phyloP scores from a whole-genome alignment of 2,329 filamentous ascomycete genomes.

The Xylaria polymorpha region DNA sequence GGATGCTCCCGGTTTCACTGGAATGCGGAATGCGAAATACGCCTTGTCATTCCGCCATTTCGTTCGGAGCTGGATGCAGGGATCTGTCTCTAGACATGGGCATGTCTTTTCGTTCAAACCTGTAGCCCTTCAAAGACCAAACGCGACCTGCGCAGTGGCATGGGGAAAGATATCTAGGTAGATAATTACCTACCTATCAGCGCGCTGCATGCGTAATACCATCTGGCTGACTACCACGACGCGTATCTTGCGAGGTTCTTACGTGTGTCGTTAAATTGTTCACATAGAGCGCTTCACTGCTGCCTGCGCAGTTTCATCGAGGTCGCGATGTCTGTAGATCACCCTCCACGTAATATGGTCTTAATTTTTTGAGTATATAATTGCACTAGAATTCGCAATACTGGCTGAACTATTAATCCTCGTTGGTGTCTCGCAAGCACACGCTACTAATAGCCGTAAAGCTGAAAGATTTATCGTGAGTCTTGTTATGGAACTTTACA shows the following conservation, averaged over 20 bases:
- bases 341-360: neutral
- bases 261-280: slow-evolving; percentile 1
- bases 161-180: neutral
- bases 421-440: neutral
- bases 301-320: slow-evolving; percentile 15
- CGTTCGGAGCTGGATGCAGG: slow-evolving; percentile 28
- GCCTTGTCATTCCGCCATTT: slow-evolving; percentile 20
- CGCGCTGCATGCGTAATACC: too few species aligned
- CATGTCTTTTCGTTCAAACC: slow-evolving; percentile 2
- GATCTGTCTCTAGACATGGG: slow-evolving; percentile 3
- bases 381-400: neutral
- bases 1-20: slow-evolving; percentile 31
- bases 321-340: slow-evolving; percentile 9
- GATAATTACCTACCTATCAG: neutral
- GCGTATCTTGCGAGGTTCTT: neutral
- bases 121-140: neutral
- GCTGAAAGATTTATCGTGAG: neutral
- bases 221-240: neutral
- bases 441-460: neutral
- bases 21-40: slow-evolving; percentile 22
- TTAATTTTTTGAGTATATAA: neutral
- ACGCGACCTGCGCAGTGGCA: neutral
- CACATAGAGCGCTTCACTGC: slow-evolving; percentile 2
- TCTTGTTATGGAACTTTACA: slow-evolving; percentile 4
- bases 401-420: neutral